Percentiles rank a stretch among this genome's conserved stretches.
Conservation (phyloP, 2,329 filamentous ascomycete genomes). For the Claviceps sorghi region DNA sequence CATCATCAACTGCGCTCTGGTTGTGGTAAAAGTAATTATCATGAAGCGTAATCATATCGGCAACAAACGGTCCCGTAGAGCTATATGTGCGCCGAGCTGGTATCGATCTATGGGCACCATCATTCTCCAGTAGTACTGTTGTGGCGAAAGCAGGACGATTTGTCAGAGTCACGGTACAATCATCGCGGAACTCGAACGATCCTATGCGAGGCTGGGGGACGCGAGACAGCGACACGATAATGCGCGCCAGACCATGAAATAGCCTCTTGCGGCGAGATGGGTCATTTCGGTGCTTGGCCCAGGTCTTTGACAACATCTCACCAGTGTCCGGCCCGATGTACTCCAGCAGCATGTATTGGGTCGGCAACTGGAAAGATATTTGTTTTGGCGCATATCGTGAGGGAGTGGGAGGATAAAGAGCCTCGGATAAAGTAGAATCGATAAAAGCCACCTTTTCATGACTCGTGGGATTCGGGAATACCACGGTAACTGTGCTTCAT, state of each 20-base stretch:
- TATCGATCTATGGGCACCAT: constrained; percentile 19
- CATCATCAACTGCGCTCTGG: constrained; percentile 12
- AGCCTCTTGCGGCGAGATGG: constrained; percentile 10
- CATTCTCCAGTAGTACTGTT: constrained; percentile 15
- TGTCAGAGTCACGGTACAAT: neutral
- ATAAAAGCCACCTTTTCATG: neutral
- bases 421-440: neutral
- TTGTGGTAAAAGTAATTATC: constrained; percentile 12
- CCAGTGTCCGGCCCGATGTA: constrained; percentile 11
- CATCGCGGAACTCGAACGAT: neutral
- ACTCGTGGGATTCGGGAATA: neutral
- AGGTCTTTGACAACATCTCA: constrained; percentile 15
- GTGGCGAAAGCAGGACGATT: constrained; percentile 8
- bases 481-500: constrained; percentile 6
- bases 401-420: neutral
- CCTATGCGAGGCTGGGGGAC: constrained; percentile 15
- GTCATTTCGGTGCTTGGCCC: constrained; percentile 7
- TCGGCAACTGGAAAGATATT: neutral
- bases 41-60: constrained; percentile 13
- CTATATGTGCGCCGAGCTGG: neutral
- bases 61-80: constrained; percentile 12
- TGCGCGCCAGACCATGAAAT: constrained; percentile 14
- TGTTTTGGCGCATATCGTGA: neutral
- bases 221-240: constrained; percentile 16
- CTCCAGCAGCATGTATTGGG: constrained; percentile 14